Conservation (phyloP, 2,329 filamentous ascomycete species). For the Dothiorella sarmentorum region DNA sequence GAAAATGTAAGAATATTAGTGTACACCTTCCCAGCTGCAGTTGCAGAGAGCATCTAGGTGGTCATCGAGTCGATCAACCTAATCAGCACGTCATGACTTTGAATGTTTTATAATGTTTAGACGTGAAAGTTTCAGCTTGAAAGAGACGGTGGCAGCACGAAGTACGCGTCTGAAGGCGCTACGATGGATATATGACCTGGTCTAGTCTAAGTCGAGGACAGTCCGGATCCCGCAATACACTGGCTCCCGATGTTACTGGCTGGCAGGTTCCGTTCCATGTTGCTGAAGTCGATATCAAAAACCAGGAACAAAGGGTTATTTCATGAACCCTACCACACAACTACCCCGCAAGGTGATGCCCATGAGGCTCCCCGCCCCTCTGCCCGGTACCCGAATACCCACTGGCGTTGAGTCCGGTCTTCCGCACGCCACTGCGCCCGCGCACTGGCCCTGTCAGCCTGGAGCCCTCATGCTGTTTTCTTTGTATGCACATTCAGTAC, state of each 20-base stretch:
- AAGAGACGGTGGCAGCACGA: not conserved
- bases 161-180: no score
- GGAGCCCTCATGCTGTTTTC: not conserved
- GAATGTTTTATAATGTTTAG: not conserved
- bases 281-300: not conserved
- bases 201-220: not conserved
- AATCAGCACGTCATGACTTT: slow-evolving; percentile 4
- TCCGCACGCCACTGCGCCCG: not conserved
- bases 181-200: not conserved
- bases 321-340: not conserved
- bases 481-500: not conserved
- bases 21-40: not conserved
- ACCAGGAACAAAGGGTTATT: not conserved
- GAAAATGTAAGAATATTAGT: slow-evolving; percentile 4
- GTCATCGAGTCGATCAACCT: not conserved
- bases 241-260: not conserved
- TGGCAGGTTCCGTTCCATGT: not conserved
- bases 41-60: not conserved
- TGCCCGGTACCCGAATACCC: not conserved
- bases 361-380: not conserved
- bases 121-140: not conserved
- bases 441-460: not conserved
- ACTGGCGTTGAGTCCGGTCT: not conserved
- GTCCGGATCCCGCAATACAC: not conserved
- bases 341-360: not conserved